These are phyloP conservation scores for Pinus taeda DNA, from an alignment of 75 land plant genomes.

Conservation along the genomic window DNA sequence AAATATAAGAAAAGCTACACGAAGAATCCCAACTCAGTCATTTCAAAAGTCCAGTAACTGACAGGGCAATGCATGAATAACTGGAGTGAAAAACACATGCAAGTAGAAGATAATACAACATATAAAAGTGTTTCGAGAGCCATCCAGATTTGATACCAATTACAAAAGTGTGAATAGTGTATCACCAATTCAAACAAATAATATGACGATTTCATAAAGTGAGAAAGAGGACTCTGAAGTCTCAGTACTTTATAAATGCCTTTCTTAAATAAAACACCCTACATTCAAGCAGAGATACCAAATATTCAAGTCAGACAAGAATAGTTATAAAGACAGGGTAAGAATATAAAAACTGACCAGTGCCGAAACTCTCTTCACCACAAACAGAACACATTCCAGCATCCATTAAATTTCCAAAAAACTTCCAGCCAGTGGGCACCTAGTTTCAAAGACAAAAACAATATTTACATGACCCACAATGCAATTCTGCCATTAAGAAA, in stretches of 20 bases:
- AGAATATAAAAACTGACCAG: constrained; percentile 41
- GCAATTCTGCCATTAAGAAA: not conserved
- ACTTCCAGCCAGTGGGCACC: constrained; percentile 99
- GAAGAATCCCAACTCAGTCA: not conserved
- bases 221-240: not conserved
- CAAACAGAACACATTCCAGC: constrained; percentile 93
- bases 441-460: constrained; percentile 12
- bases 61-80: not conserved
- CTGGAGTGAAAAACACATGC: not conserved
- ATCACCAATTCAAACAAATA: not conserved
- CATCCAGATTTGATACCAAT: not conserved
- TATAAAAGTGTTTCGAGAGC: not conserved
- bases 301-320: not conserved
- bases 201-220: not conserved
- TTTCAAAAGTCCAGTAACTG: too few relatives aligned
- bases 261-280: not conserved
- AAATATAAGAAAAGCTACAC: not conserved
- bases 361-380: constrained; percentile 99
- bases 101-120: not conserved
- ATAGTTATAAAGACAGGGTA: not conserved
- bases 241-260: not conserved
- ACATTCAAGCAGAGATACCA: not conserved
- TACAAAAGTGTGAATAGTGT: not conserved
- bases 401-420: constrained; percentile 98
- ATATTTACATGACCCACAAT: not conserved